Percentiles rank a stretch among this genome's conserved stretches.
Conservation (phyloP, 2,329 filamentous ascomycete species). For the Aschersonia sp. region DNA sequence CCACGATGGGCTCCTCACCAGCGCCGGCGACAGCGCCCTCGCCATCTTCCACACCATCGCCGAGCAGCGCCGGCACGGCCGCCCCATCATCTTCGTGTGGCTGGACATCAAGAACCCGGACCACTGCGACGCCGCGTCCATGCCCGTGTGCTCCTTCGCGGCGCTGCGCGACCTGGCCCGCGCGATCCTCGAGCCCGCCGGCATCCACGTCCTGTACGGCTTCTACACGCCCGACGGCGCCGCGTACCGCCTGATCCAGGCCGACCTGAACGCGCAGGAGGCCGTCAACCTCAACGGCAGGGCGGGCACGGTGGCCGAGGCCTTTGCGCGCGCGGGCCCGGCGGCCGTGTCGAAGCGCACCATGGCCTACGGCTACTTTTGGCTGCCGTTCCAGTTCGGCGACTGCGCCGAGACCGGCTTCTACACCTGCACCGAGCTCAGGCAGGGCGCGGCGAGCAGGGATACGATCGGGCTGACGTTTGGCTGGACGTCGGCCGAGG, state of each 20-base stretch:
- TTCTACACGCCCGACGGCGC: slow-evolving; percentile 1
- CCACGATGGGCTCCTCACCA: neutral
- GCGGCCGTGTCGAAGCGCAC: neutral
- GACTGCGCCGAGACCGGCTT: neutral
- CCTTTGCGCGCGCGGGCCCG: neutral
- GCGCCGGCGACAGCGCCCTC: neutral
- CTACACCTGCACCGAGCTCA: slow-evolving; percentile 2
- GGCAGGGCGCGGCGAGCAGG: neutral
- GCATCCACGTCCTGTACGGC: slow-evolving; percentile 4
- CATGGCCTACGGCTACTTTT: slow-evolving; percentile 2
- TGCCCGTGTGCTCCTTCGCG: neutral
- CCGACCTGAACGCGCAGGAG: slow-evolving; percentile 2
- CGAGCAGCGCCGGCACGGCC: neutral
- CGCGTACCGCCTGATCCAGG: slow-evolving; percentile 1
- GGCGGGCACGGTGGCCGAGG: neutral
- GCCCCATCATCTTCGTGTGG: slow-evolving; percentile 5
- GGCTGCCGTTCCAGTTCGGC: slow-evolving; percentile 1
- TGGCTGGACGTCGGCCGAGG: neutral
- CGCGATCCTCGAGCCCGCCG: neutral
- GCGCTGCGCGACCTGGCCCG: slow-evolving; percentile 1
- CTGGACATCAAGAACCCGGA: slow-evolving; percentile 5
- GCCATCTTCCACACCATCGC: slow-evolving; percentile 1
- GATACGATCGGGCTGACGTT: neutral
- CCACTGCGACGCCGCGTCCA: neutral
- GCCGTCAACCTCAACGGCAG: slow-evolving; percentile 1